These are phyloP conservation scores for Heterobasidion annosum DNA, from an alignment of 1,284 basidiomycete genomes.

Conservation along the genomic window DNA sequence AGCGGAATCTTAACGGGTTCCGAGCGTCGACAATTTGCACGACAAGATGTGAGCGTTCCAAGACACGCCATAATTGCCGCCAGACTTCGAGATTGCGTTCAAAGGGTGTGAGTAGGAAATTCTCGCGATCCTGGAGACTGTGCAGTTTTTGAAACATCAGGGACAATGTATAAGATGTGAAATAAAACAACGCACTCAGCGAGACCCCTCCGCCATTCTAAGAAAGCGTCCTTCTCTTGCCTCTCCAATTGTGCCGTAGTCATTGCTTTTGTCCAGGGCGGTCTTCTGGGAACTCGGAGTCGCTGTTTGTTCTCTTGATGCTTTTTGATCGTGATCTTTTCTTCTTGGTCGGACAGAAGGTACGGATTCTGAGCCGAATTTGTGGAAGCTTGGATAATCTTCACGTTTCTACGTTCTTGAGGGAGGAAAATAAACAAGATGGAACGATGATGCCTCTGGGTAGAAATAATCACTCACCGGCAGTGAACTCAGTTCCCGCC, in stretches of 20 bases:
- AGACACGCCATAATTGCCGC: slow-evolving; percentile 92
- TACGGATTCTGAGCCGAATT: slow-evolving; percentile 75
- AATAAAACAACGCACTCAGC: slow-evolving; percentile 56
- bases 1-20: slow-evolving; percentile 87
- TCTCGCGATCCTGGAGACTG: slow-evolving; percentile 73
- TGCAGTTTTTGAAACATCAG: slow-evolving; percentile 2
- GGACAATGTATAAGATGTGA: neutral
- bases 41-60: slow-evolving; percentile 89
- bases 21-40: slow-evolving; percentile 96
- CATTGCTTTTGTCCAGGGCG: slow-evolving; percentile 79
- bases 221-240: slow-evolving; percentile 81
- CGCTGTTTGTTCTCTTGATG: slow-evolving; percentile 68
- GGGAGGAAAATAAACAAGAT: neutral
- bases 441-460: neutral
- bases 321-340: slow-evolving; percentile 63
- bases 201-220: slow-evolving; percentile 88
- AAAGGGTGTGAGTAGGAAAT: slow-evolving; percentile 86
- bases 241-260: slow-evolving; percentile 73
- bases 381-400: slow-evolving; percentile 71
- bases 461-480: slow-evolving; percentile 47
- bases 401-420: slow-evolving; percentile 84
- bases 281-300: slow-evolving; percentile 78
- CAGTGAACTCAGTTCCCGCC: slow-evolving; percentile 96
- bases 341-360: slow-evolving; percentile 80
- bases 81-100: slow-evolving; percentile 96